Evolutionary conservation across 1,284 basidiomycete genomes (phyloP).

Genomic region (Inonotus obliquus): DNA sequence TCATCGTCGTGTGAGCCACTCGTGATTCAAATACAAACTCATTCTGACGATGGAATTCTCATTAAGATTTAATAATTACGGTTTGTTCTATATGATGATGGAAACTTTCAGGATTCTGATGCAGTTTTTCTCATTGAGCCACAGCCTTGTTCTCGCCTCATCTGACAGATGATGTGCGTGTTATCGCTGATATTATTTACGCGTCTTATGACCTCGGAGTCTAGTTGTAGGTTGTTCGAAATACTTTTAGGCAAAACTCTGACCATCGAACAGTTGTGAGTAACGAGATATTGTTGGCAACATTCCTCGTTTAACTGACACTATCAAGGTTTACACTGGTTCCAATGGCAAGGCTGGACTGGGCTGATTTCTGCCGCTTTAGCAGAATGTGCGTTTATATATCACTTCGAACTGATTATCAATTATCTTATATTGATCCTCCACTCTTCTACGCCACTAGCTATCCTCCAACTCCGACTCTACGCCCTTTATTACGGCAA

Average conservation of each 20-base stretch:
- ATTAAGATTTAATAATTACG: constrained; percentile 47
- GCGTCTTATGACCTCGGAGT: not conserved
- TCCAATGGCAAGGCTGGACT: constrained; percentile 56
- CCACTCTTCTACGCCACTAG: constrained; percentile 27
- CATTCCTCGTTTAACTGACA: not conserved
- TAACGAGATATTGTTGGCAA: constrained; percentile 14
- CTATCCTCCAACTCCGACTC: constrained; percentile 57
- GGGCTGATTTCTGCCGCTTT: constrained; percentile 48
- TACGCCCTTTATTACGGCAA: constrained; percentile 54
- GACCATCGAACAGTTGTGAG: constrained; percentile 30
- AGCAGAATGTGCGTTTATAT: constrained; percentile 41
- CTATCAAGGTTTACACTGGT: constrained; percentile 38
- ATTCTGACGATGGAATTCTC: not conserved
- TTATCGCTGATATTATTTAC: not conserved
- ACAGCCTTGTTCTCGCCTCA: constrained; percentile 32
- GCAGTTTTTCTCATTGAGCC: not conserved
- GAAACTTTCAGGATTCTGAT: too few species aligned
- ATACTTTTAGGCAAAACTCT: not conserved
- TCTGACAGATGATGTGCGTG: constrained; percentile 30
- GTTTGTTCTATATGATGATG: constrained; percentile 24
- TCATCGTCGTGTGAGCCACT: constrained; percentile 42
- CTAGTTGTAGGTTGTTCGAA: constrained; percentile 11
- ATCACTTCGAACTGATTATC: not conserved
- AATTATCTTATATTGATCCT: not conserved
- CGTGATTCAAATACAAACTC: not conserved